These are phyloP conservation scores for Protomyces arabidopsidicola DNA, from an alignment of 1,139 yeast species.

Conservation along the genomic window DNA sequence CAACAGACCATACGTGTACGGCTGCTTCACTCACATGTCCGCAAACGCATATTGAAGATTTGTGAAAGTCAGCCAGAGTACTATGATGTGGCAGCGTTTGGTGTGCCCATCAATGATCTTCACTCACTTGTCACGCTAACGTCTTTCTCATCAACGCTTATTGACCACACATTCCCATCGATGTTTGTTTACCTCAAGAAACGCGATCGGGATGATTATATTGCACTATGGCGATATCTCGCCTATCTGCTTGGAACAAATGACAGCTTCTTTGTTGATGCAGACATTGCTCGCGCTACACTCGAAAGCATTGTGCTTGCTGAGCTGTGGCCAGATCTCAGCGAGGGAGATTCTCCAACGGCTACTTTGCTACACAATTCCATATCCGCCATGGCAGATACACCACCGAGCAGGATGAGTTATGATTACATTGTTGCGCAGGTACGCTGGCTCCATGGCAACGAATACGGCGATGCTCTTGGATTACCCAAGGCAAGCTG, in stretches of 20 bases:
- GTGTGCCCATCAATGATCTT: conserved; percentile 21
- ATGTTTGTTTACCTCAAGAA: conserved; percentile 20
- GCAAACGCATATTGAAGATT: conserved; percentile 4
- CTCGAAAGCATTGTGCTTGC: conserved; percentile 19
- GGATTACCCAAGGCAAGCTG: conserved; percentile 9
- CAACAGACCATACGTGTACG: conserved; percentile 23
- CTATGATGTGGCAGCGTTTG: conserved; percentile 17
- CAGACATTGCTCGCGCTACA: conserved; percentile 24
- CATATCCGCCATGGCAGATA: conserved; percentile 16
- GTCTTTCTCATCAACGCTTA: conserved; percentile 16
- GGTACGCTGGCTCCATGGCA: conserved; percentile 23
- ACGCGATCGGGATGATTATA: conserved; percentile 19
- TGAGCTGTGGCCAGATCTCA: conserved; percentile 15
- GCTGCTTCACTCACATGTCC: conserved; percentile 20
- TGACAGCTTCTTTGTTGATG: conserved; percentile 10
- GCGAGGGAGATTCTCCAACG: conserved; percentile 4
- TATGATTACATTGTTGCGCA: conserved; percentile 24
- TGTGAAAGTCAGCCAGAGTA: conserved; percentile 13
- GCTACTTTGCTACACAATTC: conserved; percentile 14
- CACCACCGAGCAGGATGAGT: conserved; percentile 19
- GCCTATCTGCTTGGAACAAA: conserved; percentile 25
- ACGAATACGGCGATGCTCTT: conserved; percentile 10
- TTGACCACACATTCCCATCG: conserved; percentile 20
- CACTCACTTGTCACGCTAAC: conserved; percentile 22
- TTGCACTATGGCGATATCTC: conserved; percentile 25